These are phyloP conservation scores for Leptosphaerulina australis DNA, from an alignment of 2,329 filamentous ascomycete species.

Conservation along the genomic window DNA sequence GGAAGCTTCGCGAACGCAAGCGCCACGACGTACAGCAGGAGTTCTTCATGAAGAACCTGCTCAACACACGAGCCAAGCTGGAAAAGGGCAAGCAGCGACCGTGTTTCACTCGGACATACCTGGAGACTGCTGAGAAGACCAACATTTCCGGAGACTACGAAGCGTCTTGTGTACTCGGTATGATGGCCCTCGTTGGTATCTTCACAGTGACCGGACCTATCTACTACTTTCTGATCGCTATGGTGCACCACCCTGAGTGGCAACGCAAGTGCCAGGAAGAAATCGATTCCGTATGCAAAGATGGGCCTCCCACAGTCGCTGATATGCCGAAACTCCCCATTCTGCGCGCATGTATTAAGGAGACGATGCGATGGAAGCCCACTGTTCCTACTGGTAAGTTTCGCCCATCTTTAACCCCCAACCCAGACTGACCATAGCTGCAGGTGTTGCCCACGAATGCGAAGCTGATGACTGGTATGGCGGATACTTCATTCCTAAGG, in stretches of 20 bases:
- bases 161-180: conserved; percentile 48
- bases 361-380: conserved; percentile 54
- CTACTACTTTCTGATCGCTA: conserved; percentile 48
- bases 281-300: conserved; percentile 38
- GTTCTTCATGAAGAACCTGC: conserved; percentile 59
- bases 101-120: conserved; percentile 43
- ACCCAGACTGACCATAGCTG: background rate
- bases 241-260: conserved; percentile 48
- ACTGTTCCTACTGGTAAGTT: conserved; percentile 52
- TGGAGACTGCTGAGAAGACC: conserved; percentile 50
- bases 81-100: conserved; percentile 40
- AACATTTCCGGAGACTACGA: conserved; percentile 48
- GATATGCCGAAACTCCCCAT: conserved; percentile 53
- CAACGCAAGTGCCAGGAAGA: conserved; percentile 45
- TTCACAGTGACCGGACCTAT: conserved; percentile 48
- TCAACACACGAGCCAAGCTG: conserved; percentile 44
- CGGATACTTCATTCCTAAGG: conserved; percentile 58
- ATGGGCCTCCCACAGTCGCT: conserved; percentile 36
- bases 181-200: conserved; percentile 50
- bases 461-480: conserved; percentile 59
- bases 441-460: conserved; percentile 59
- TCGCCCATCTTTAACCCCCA: no score
- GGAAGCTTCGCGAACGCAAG: conserved; percentile 60
- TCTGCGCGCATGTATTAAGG: conserved; percentile 56
- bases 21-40: conserved; percentile 60